Percentiles rank a stretch among this genome's conserved stretches.
Evolutionary conservation across 768 basidiomycete genomes (phyloP).

Genomic region (Suillus discolor): DNA sequence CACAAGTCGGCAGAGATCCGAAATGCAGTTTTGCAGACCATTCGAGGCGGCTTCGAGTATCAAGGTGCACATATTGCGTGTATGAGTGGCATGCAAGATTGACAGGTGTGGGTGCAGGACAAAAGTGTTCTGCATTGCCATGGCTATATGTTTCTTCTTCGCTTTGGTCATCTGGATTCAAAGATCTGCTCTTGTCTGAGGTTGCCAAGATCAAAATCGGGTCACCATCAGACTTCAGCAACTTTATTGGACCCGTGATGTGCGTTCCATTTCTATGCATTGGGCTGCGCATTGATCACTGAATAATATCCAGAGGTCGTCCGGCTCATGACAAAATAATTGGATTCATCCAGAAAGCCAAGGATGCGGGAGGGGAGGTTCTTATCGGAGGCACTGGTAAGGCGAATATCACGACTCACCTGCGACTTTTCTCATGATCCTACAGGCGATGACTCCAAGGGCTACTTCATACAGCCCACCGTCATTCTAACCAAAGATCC

Average conservation of each 20-base stretch:
- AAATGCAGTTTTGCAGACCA: conserved; percentile 86
- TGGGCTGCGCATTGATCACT: neutral
- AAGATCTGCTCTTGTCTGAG: conserved; percentile 73
- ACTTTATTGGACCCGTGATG: conserved; percentile 99
- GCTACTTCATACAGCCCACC: conserved; percentile 94
- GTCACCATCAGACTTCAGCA: conserved; percentile 68
- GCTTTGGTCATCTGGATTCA: conserved; percentile 86
- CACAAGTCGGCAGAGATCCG: too few relatives aligned
- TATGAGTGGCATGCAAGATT: conserved; percentile 1
- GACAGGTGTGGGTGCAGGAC: conserved; percentile 48
- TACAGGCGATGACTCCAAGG: conserved; percentile 83
- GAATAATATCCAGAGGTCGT: too few relatives aligned
- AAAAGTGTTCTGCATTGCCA: conserved; percentile 96
- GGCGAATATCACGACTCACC: conserved; percentile 18
- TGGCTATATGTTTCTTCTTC: conserved; percentile 88
- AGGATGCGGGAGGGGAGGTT: conserved; percentile 85
- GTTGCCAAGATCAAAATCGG: conserved; percentile 88
- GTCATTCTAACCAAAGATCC: conserved; percentile 93
- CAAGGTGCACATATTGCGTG: conserved; percentile 56
- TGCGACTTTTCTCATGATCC: neutral
- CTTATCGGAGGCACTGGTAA: conserved; percentile 81
- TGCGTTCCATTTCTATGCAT: conserved; percentile 35
- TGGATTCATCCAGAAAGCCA: conserved; percentile 25
- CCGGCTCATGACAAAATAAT: too few relatives aligned
- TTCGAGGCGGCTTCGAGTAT: conserved; percentile 96